A percentile compares a stretch with the other conserved stretches of the same genome.
Conservation (phyloP, 2,329 filamentous ascomycete genomes). For the Curvularia spicifera region DNA sequence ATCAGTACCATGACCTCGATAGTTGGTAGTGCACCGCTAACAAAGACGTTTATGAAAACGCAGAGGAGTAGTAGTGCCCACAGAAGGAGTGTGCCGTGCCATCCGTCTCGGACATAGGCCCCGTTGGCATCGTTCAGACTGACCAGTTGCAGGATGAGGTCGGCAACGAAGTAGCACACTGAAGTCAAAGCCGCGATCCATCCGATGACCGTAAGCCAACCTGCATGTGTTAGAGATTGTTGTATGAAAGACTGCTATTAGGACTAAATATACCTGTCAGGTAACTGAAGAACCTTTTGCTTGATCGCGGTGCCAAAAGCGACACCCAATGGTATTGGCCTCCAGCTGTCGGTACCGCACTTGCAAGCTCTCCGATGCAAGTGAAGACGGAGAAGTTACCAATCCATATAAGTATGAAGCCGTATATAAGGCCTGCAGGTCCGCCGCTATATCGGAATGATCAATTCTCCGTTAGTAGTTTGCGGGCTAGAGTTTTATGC, state of each 20-base stretch:
- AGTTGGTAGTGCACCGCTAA: conserved; percentile 55
- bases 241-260: neutral
- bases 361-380: conserved; percentile 48
- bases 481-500: conserved; percentile 2
- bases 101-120: conserved; percentile 50
- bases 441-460: conserved; percentile 38
- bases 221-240: conserved; percentile 29
- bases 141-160: conserved; percentile 43
- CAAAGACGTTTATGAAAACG: conserved; percentile 56
- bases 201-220: conserved; percentile 55
- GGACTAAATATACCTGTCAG: conserved; percentile 42
- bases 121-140: conserved; percentile 50
- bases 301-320: conserved; percentile 52
- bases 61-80: conserved; percentile 54
- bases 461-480: neutral
- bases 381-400: conserved; percentile 49
- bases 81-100: conserved; percentile 60
- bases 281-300: conserved; percentile 55
- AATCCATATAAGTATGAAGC: conserved; percentile 47
- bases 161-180: conserved; percentile 45
- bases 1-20: conserved; percentile 59
- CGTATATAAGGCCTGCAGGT: conserved; percentile 47
- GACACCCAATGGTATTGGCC: conserved; percentile 53
- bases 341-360: conserved; percentile 48
- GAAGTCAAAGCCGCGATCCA: conserved; percentile 52